Evolutionary conservation across 768 basidiomycete species (phyloP), one percentile per base, ranked within the genome.

Genomic region (Mycena vulgaris): DNA sequence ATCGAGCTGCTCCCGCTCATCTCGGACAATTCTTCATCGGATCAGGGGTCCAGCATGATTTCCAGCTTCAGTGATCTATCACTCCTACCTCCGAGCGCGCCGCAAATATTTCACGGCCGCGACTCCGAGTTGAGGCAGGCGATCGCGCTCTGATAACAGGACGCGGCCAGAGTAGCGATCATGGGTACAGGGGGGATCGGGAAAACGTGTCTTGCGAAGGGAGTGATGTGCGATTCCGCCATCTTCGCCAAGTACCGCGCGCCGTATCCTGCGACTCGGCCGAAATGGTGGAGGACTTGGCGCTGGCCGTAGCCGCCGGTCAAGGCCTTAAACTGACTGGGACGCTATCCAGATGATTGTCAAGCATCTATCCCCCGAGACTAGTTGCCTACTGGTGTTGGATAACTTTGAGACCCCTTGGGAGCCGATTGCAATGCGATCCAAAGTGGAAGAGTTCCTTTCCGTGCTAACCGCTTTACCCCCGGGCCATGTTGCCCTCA

Each of bases 41-140:
- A 47, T 47, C 45, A 47, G 23, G 13, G 19, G 21, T 47, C 45
- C n/a, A 40, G 39, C 17, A 40, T 40, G 4, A 17, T 23, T n/a
- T 23, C n/a, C 21, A 47, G 45, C 45, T 25, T 23, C 17, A 47
- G n/a, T 47, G 23, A 5, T 23, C n/a, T 47, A n/a, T 47, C 45
- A 7, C 9, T 23, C 4, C 17, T 47, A 5, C 45, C 23, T 47
- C 45, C 45, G 23, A 21, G 33, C 17, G 59, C 52, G 11, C 64
- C 64, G 17, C 64, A 57, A 5, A 57, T 66, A 49, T 66, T 66
- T 25, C 55, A 66, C 33, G 64, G 64, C 21, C 55, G 64, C 33
- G 42, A 66, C n/a, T 47, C 55, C n/a, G 64, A 66, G 45, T 30
- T 66, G 53, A n/a, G 31, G 21, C 40, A 45, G 23, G 9, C 56